Evolutionary conservation across 2,329 filamentous ascomycete genomes (phyloP).

Genomic region (Apiospora saccharicola): DNA sequence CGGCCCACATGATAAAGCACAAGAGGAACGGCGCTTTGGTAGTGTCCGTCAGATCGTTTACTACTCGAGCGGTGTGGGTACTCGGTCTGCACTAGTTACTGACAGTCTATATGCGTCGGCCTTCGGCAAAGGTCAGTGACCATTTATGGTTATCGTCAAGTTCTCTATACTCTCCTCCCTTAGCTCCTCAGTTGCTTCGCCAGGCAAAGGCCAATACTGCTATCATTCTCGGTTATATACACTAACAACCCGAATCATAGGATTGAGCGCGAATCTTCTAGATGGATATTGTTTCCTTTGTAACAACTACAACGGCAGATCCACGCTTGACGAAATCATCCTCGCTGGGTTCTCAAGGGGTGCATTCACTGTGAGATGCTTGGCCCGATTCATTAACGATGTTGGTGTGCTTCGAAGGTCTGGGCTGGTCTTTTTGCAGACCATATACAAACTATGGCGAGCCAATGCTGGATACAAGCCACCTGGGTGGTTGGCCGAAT

Average conservation of each 20-base stretch:
- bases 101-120: background rate
- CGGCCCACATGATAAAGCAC: background rate
- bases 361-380: constrained; percentile 48
- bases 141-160: too few species aligned
- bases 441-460: background rate
- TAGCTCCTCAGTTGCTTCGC: background rate
- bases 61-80: background rate
- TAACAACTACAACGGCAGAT: background rate
- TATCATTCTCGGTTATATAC: background rate
- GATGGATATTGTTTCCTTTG: background rate
- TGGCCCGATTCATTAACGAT: constrained; percentile 42
- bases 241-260: background rate
- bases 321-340: constrained; percentile 34
- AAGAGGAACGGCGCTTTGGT: constrained; percentile 36
- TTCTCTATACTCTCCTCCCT: background rate
- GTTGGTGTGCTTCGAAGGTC: constrained; percentile 6
- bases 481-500: rapidly evolving
- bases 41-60: background rate
- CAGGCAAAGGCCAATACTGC: background rate
- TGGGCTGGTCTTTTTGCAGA: background rate
- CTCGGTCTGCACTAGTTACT: background rate
- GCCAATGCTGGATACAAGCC: background rate
- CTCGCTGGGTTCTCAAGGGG: constrained; percentile 49
- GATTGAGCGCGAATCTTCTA: background rate
- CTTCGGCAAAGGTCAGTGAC: background rate